Evolutionary conservation across 768 basidiomycete genomes (phyloP), one percentile per base, ranked within the genome.

Genomic region (Macrocybe gigantea): DNA sequence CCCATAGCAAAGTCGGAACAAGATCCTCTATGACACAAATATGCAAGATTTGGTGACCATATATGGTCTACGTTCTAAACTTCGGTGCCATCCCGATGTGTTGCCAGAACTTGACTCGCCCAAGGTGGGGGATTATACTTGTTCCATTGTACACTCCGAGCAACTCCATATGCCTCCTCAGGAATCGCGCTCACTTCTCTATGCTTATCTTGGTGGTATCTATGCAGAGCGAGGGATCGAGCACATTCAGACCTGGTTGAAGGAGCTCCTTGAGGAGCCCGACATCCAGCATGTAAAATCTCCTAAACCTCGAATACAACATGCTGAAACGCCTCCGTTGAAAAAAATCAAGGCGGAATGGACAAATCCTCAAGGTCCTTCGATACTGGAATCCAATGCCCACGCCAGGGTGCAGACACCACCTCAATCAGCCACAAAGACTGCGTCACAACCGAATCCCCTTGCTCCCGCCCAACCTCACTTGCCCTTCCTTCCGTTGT

Each of bases 181-280:
- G 81, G 81, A 85, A 68, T 72, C 73, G 5, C 70, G 69, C 33
- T 59, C 69, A 12, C 64, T 87, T 13, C 85, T 88, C 59, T 68
- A 75, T 55, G 79, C 84, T 37, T 87, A 86, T 65, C 72, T 83
- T 33, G 85, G 82, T 39, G 85, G 77, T 35, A 71, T 85, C 29
- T 85, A 73, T 56, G 57, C 65, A 51, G 75, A 80, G 49, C 71
- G 67, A 54, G 85, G 84, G 37, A 63, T 76, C 51, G 60, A 65
- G 12, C 63, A 61, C 33, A 74, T 83, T 49, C 72, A 74, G 56
- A 62, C 69, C 49, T 88, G 85, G 85, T 72, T 85, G 56, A 69
- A 65, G 38, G 59, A 61, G 52, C 51, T 73, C 63, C 53, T 70
- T 64, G 58, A 61, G 47, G 43, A 15, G 6, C 30, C 45, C 11